Conservation (phyloP, 768 basidiomycete species). For the Boletus insuetus region DNA sequence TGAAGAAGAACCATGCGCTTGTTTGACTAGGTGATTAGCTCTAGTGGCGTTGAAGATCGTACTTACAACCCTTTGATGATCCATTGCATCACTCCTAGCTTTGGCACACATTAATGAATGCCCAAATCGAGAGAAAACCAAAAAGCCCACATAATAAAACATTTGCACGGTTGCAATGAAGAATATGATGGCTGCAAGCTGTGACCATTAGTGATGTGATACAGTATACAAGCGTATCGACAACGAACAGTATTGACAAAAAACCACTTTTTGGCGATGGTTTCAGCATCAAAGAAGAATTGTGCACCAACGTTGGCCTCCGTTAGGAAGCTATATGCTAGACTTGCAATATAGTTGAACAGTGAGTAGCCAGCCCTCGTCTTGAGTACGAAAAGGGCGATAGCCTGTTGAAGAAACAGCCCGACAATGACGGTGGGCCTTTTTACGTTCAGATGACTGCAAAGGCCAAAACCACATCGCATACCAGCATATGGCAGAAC, state of each 20-base stretch:
- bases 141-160: conserved; percentile 64
- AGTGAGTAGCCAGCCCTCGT: conserved; percentile 76
- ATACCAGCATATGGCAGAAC: conserved; percentile 69
- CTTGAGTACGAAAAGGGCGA: conserved; percentile 90
- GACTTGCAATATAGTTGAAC: conserved; percentile 79
- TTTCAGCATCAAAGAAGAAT: conserved; percentile 80
- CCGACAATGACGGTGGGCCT: conserved; percentile 90
- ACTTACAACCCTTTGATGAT: conserved; percentile 78
- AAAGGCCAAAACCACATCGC: conserved; percentile 14
- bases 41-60: background rate
- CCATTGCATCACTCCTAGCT: conserved; percentile 92
- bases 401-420: conserved; percentile 77
- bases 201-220: conserved; percentile 15
- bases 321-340: conserved; percentile 76
- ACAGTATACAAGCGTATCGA: background rate
- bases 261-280: conserved; percentile 73
- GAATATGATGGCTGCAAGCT: conserved; percentile 84
- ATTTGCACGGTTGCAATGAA: conserved; percentile 93
- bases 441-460: background rate
- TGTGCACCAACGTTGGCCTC: conserved; percentile 66
- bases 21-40: background rate
- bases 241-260: conserved; percentile 70
- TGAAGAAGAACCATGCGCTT: conserved; percentile 93
- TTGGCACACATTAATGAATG: conserved; percentile 1
- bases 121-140: background rate